These are phyloP conservation scores for Fusarium torulosum DNA, from an alignment of 2,329 filamentous ascomycete species.

Conservation along the genomic window DNA sequence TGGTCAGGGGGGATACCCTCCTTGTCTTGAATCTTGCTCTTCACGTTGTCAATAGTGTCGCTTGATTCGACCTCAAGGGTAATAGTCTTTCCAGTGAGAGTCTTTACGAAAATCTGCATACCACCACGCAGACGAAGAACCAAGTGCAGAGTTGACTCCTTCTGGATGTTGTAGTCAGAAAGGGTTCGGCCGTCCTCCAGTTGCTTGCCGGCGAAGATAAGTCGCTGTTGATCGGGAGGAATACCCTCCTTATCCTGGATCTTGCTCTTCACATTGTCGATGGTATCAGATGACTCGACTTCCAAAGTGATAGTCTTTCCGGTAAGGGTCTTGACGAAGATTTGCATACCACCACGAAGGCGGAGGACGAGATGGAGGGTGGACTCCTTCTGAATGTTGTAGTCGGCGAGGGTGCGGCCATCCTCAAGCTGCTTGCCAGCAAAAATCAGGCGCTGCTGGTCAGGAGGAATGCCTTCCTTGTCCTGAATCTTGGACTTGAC, in stretches of 20 bases:
- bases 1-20: constrained; percentile 97
- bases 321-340: constrained; percentile 87
- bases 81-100: constrained; percentile 93
- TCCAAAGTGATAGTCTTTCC: constrained; percentile 96
- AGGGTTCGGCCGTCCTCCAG: constrained; percentile 92
- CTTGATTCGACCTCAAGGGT: constrained; percentile 90
- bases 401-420: constrained; percentile 88
- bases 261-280: constrained; percentile 95
- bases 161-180: constrained; percentile 97
- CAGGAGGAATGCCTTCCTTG: constrained; percentile 95
- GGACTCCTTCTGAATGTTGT: constrained; percentile 96
- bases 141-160: constrained; percentile 84
- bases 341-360: constrained; percentile 91
- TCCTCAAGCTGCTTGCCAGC: constrained; percentile 97
- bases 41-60: constrained; percentile 96
- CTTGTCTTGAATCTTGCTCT: constrained; percentile 98
- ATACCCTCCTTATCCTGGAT: constrained; percentile 96
- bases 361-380: constrained; percentile 89
- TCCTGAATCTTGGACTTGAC: constrained; percentile 98
- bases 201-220: constrained; percentile 95
- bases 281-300: constrained; percentile 89
- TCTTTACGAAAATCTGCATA: constrained; percentile 84
- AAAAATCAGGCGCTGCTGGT: constrained; percentile 95
- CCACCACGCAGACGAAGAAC: constrained; percentile 86
- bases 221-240: constrained; percentile 91